A percentile compares a stretch with the other conserved stretches of the same genome.
Evolutionary conservation across 139 green algal genomes (phyloP).

Genomic region (Trebouxia sp.): DNA sequence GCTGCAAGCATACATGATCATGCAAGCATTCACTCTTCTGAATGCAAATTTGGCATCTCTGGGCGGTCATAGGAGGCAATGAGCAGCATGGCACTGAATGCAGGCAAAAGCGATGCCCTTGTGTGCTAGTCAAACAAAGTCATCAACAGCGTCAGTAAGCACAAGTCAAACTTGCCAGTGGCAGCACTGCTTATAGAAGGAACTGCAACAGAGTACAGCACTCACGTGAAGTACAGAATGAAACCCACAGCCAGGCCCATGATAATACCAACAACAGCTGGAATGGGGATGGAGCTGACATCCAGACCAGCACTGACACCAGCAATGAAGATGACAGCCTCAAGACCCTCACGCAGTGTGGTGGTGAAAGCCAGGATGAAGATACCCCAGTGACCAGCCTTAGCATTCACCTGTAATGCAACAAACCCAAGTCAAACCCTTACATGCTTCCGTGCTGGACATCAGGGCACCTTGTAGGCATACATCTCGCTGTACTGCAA

Average conservation of each 20-base stretch:
- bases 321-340: conserved; percentile 59
- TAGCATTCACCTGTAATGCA: background rate
- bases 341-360: conserved; percentile 54
- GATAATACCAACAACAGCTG: conserved; percentile 50
- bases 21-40: too few relatives aligned
- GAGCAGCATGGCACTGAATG: background rate
- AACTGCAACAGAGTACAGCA: too few relatives aligned
- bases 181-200: too few relatives aligned
- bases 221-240: conserved; percentile 56
- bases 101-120: background rate
- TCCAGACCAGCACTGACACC: conserved; percentile 40
- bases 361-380: conserved; percentile 50
- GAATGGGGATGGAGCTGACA: conserved; percentile 46
- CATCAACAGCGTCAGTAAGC: too few relatives aligned
- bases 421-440: too few relatives aligned
- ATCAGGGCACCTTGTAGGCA: too few relatives aligned
- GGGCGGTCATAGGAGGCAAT: too few relatives aligned
- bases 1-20: too few relatives aligned
- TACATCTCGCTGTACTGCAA: too few relatives aligned
- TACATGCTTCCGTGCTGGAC: too few relatives aligned
- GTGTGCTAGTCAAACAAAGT: background rate
- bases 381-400: conserved; percentile 39
- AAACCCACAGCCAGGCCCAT: conserved; percentile 42
- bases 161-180: too few relatives aligned
- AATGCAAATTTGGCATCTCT: too few relatives aligned